These are phyloP conservation scores for Tylopilus sp. DNA, from an alignment of 1,284 basidiomycete species.

Conservation along the genomic window DNA sequence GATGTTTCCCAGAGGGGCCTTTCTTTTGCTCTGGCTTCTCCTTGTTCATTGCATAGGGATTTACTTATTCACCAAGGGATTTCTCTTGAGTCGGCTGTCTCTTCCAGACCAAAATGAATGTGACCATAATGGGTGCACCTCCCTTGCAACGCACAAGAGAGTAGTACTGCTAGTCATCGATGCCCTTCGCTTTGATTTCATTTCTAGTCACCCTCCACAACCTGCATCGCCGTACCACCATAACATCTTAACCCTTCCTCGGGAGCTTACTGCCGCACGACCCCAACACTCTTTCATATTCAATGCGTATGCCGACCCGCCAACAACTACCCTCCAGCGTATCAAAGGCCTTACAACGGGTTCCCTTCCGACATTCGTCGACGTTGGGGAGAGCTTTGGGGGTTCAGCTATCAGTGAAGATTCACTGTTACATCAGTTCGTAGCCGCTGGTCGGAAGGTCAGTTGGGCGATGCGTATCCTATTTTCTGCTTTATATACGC, in stretches of 20 bases:
- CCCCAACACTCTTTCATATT: conserved; percentile 87
- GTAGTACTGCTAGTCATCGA: conserved; percentile 93
- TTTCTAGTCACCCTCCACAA: conserved; percentile 75
- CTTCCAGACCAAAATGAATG: conserved; percentile 72
- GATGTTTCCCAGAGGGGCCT: conserved; percentile 32
- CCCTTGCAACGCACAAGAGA: conserved; percentile 75
- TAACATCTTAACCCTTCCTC: conserved; percentile 84
- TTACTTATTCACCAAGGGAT: conserved; percentile 89
- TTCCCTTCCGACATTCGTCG: conserved; percentile 95
- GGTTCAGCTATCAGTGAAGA: conserved; percentile 91
- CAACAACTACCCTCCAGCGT: conserved; percentile 95
- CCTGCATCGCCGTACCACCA: conserved; percentile 83
- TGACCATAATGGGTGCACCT: conserved; percentile 55
- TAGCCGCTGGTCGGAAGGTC: conserved; percentile 67
- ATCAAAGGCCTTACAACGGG: conserved; percentile 97
- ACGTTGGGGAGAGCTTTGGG: conserved; percentile 93
- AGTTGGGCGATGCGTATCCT: conserved; percentile 31
- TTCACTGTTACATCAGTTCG: conserved; percentile 76
- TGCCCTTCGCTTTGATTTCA: conserved; percentile 94
- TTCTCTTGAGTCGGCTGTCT: conserved; percentile 87
- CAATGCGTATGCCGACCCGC: conserved; percentile 93
- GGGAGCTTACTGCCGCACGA: conserved; percentile 68
- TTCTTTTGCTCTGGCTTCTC: conserved; percentile 68
- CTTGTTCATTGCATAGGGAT: conserved; percentile 71
- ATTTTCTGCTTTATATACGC: conserved; percentile 15